phyloP scores from a whole-genome alignment of 2,329 filamentous ascomycete species.

The Paecilomyces formosus region DNA sequence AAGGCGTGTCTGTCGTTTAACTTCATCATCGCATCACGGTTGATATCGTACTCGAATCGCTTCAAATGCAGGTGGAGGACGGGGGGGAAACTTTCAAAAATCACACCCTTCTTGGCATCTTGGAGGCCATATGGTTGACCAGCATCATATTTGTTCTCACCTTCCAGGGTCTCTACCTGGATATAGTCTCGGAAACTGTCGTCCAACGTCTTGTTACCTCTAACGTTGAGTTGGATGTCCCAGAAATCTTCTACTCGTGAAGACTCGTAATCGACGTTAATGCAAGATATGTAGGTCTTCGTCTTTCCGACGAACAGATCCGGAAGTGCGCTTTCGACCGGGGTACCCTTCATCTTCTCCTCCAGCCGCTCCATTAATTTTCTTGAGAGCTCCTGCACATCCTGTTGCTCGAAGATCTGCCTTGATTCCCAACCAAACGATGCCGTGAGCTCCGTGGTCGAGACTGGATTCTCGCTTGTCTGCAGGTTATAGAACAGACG shows the following conservation, averaged over 20 bases:
- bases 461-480: constrained; percentile 73
- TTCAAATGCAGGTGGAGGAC: constrained; percentile 93
- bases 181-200: constrained; percentile 96
- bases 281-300: constrained; percentile 98
- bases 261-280: constrained; percentile 96
- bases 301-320: constrained; percentile 95
- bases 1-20: constrained; percentile 53
- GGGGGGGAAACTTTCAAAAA: constrained; percentile 91
- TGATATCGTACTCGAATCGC: constrained; percentile 95
- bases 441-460: constrained; percentile 86
- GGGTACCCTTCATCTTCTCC: constrained; percentile 95
- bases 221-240: constrained; percentile 97
- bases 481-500: constrained; percentile 92
- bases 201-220: constrained; percentile 83
- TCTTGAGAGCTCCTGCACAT: constrained; percentile 92
- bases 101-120: constrained; percentile 95
- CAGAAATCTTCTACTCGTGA: constrained; percentile 95
- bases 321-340: constrained; percentile 78
- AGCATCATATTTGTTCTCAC: constrained; percentile 97
- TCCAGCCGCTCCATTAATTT: constrained; percentile 98
- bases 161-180: constrained; percentile 91
- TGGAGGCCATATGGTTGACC: constrained; percentile 84
- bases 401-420: constrained; percentile 97
- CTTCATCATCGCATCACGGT: constrained; percentile 97
- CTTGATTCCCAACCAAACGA: constrained; percentile 98